Conservation (phyloP, 805 yeast genomes). For the Teunomyces tritomae region DNA sequence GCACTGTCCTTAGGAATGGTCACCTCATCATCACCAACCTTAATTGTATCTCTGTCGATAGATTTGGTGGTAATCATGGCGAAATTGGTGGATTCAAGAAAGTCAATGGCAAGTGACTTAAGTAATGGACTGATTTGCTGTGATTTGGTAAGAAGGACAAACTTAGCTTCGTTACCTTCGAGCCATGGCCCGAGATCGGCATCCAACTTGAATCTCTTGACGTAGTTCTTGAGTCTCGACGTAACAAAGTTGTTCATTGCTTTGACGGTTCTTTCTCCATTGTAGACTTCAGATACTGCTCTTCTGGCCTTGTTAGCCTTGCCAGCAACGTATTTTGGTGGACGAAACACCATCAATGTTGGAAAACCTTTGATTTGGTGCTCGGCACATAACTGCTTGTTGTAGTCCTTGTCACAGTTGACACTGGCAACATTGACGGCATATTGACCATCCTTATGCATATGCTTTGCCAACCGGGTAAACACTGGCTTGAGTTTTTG, state of each 20-base stretch:
- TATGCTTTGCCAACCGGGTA: conserved; percentile 58
- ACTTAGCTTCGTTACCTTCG: conserved; percentile 31
- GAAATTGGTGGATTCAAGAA: conserved; percentile 48
- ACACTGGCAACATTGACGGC: conserved; percentile 73
- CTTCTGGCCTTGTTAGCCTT: conserved; percentile 17
- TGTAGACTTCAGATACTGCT: conserved; percentile 51
- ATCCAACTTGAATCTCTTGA: conserved; percentile 40
- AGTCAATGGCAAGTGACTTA: conserved; percentile 71
- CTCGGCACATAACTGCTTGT: conserved; percentile 66
- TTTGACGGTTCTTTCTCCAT: conserved; percentile 58
- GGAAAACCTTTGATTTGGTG: conserved; percentile 78
- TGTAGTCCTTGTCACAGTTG: conserved; percentile 72
- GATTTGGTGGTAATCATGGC: conserved; percentile 38
- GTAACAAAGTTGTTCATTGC: conserved; percentile 54
- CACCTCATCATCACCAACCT: conserved; percentile 16
- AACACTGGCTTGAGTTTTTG: conserved; percentile 63
- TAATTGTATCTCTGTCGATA: conserved; percentile 11
- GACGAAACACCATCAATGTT: conserved; percentile 76
- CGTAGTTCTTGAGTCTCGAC: conserved; percentile 64
- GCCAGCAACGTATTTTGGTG: conserved; percentile 57
- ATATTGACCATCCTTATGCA: conserved; percentile 47
- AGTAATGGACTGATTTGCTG: conserved; percentile 51
- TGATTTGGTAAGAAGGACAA: conserved; percentile 54
- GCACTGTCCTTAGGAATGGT: conserved; percentile 16
- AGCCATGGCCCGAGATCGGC: conserved; percentile 30